phyloP scores from a whole-genome alignment of 1,284 basidiomycete genomes.

The Boletus mariae region DNA sequence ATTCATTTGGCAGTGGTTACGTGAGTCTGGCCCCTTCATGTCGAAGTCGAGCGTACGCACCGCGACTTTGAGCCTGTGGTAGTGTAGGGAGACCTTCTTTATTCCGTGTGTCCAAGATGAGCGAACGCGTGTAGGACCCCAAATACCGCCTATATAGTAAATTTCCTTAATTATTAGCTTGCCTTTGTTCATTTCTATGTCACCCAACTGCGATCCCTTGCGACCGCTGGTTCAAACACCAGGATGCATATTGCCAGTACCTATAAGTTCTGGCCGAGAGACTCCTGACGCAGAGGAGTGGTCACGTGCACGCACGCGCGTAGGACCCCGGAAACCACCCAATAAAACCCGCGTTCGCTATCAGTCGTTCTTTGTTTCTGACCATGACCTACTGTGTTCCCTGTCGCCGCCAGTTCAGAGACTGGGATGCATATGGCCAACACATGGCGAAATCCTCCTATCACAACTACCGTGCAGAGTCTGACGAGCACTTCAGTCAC shows the following conservation, averaged over 20 bases:
- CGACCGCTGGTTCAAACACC: slow-evolving; percentile 14
- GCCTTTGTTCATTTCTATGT: no score
- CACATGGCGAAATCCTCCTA: slow-evolving; percentile 19
- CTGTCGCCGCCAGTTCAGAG: slow-evolving; percentile 20
- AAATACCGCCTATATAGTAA: slow-evolving; percentile 9
- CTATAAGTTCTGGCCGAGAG: no score
- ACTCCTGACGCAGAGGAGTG: neutral
- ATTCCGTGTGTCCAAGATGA: no score
- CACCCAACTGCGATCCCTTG: slow-evolving; percentile 10
- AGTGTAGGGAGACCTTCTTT: no score
- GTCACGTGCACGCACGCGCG: slow-evolving; percentile 19
- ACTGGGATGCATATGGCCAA: slow-evolving; percentile 16
- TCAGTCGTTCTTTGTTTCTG: neutral
- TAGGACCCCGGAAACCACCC: slow-evolving; percentile 25
- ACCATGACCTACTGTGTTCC: slow-evolving; percentile 18
- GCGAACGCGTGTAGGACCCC: slow-evolving; percentile 22
- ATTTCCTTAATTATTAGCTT: neutral
- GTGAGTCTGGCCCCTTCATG: slow-evolving; percentile 8
- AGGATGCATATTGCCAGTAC: slow-evolving; percentile 24
- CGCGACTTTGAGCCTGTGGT: no score
- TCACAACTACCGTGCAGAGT: slow-evolving; percentile 22
- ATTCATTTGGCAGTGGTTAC: neutral
- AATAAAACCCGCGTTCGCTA: neutral
- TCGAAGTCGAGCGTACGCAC: slow-evolving; percentile 61
- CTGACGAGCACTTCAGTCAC: slow-evolving; percentile 20